Evolutionary conservation across 1,139 yeast genomes (phyloP).

Genomic region (Kodamaea plutei): DNA sequence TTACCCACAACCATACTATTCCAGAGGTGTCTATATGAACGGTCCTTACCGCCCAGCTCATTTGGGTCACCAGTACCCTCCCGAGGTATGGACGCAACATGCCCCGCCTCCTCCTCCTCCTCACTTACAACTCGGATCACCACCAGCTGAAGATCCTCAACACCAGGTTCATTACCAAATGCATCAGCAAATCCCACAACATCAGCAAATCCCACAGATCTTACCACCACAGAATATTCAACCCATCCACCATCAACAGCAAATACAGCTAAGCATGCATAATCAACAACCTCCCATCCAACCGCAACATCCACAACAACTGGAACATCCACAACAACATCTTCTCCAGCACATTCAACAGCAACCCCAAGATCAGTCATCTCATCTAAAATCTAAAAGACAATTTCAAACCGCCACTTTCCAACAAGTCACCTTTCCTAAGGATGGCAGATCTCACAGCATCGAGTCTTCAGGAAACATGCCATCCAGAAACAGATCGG

Average conservation of each 20-base stretch:
- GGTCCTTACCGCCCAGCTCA: neutral
- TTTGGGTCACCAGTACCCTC: no score
- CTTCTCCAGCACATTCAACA: constrained; percentile 9
- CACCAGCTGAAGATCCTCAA: neutral
- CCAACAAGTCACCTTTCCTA: no score
- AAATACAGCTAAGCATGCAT: neutral
- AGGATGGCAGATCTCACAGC: no score
- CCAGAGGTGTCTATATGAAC: neutral
- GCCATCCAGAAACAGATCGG: no score
- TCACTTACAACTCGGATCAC: neutral
- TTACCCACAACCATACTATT: neutral
- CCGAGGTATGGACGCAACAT: neutral
- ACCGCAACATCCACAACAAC: constrained; percentile 2
- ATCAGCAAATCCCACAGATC: constrained; percentile 2
- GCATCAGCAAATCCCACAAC: neutral
- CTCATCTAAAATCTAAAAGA: constrained; percentile 5
- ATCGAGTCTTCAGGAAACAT: no score
- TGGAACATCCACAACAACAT: constrained; percentile 4
- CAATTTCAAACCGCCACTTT: constrained; percentile 6
- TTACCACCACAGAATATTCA: neutral
- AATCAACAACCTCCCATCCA: constrained; percentile 4
- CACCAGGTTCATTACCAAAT: neutral
- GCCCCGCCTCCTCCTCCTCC: neutral
- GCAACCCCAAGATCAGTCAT: constrained; percentile 11
- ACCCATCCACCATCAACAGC: constrained; percentile 1